phyloP scores from a whole-genome alignment of 768 basidiomycete genomes.

The Suillus occidentalis region DNA sequence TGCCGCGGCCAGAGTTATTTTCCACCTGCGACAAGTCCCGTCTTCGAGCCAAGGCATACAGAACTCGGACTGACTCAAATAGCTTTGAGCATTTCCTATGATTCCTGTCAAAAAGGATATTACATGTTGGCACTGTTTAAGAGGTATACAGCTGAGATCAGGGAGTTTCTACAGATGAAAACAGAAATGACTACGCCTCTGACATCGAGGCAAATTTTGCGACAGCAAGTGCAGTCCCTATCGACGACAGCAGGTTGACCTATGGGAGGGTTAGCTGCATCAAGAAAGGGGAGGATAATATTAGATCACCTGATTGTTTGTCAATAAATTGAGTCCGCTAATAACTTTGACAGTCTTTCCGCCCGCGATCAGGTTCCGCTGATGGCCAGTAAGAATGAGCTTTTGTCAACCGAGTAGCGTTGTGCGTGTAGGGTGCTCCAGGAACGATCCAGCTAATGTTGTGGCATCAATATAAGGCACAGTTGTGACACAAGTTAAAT shows the following conservation, averaged over 20 bases:
- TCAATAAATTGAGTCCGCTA: conserved; percentile 65
- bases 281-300: neutral
- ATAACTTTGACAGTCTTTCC: conserved; percentile 54
- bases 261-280: conserved; percentile 12
- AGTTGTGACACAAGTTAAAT: neutral
- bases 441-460: conserved; percentile 68
- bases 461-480: conserved; percentile 6
- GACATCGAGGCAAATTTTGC: conserved; percentile 32
- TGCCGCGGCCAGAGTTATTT: neutral
- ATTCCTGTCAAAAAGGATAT: neutral
- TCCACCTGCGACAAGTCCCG: neutral
- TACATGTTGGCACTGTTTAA: neutral
- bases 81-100: neutral
- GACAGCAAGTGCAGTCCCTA: conserved; percentile 36
- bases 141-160: neutral
- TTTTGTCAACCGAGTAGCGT: conserved; percentile 64
- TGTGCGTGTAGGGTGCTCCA: conserved; percentile 91
- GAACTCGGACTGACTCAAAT: neutral
- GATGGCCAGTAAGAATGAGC: conserved; percentile 62
- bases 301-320: conserved; percentile 74
- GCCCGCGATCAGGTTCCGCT: conserved; percentile 23
- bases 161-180: neutral
- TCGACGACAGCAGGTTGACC: conserved; percentile 48
- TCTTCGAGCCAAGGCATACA: neutral
- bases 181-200: neutral